Evolutionary conservation across 2,329 filamentous ascomycete genomes (phyloP).

Genomic region (Neospermospora avenae): DNA sequence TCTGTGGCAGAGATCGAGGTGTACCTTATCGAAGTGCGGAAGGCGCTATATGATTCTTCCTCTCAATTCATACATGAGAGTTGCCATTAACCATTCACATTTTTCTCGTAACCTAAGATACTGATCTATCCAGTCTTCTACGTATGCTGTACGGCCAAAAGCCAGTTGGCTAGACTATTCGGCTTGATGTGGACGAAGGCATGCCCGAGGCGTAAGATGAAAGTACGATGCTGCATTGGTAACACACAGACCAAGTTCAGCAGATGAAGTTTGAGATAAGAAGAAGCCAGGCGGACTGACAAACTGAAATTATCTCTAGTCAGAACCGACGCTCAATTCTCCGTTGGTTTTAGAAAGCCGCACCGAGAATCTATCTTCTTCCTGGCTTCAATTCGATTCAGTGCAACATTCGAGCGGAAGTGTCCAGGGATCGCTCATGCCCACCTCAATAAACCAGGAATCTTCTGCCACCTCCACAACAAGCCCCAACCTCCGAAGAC

Average conservation of each 20-base stretch:
- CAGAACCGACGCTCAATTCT: not conserved
- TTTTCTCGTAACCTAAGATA: not conserved
- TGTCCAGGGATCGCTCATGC: not conserved
- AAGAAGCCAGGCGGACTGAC: not conserved
- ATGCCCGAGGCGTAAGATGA: not conserved
- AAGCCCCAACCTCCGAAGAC: slow-evolving; percentile 26
- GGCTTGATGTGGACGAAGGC: not conserved
- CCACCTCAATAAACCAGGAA: slow-evolving; percentile 2
- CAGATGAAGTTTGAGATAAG: not conserved
- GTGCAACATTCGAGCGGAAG: not conserved
- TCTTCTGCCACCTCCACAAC: slow-evolving; percentile 25
- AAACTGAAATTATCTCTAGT: not conserved
- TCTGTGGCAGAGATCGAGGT: slow-evolving; percentile 20
- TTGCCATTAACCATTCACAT: not conserved
- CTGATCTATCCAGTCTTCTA: not conserved
- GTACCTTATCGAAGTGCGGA: not conserved
- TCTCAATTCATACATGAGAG: slow-evolving; percentile 4
- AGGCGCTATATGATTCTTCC: not conserved
- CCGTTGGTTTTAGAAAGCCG: not conserved
- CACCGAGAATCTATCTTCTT: not conserved
- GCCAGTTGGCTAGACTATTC: not conserved
- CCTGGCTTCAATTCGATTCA: not conserved
- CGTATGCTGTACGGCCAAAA: not conserved
- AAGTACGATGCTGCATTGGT: not conserved
- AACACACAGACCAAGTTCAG: not conserved